Conservation (phyloP, 2,329 filamentous ascomycete genomes). For the Botryotinia globosa region DNA sequence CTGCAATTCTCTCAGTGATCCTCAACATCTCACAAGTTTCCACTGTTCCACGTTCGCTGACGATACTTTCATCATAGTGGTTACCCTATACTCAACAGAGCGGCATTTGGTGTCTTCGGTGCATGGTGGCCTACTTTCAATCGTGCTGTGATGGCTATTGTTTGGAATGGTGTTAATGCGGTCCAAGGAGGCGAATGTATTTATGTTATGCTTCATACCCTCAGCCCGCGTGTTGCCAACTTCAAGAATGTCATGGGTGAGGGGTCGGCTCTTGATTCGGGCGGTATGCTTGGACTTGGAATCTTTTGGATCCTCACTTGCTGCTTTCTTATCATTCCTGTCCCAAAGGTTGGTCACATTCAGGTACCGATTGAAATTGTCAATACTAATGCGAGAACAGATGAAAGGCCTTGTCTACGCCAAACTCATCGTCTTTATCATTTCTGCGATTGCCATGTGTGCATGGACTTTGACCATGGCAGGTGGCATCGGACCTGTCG, state of each 20-base stretch:
- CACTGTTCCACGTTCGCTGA: not conserved
- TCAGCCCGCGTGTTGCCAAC: constrained; percentile 43
- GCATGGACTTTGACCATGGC: constrained; percentile 41
- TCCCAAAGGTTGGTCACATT: constrained; percentile 36
- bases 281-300: constrained; percentile 44
- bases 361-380: constrained; percentile 7
- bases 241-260: constrained; percentile 43
- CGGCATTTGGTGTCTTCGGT: constrained; percentile 46
- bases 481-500: constrained; percentile 37
- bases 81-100: constrained; percentile 44
- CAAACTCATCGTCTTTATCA: constrained; percentile 42
- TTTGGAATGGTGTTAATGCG: constrained; percentile 46
- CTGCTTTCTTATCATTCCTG: constrained; percentile 42
- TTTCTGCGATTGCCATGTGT: constrained; percentile 42
- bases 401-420: constrained; percentile 40
- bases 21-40: not conserved
- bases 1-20: not conserved
- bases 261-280: constrained; percentile 43
- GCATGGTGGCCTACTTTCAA: constrained; percentile 46
- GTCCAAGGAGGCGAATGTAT: constrained; percentile 39
- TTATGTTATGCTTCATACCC: constrained; percentile 44
- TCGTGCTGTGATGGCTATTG: constrained; percentile 40
- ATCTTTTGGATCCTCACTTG: constrained; percentile 44
- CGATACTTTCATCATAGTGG: constrained; percentile 20
- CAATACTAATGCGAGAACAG: constrained; percentile 26